Conservation (phyloP, 2,329 filamentous ascomycete species). For the Talaromyces sp. region DNA sequence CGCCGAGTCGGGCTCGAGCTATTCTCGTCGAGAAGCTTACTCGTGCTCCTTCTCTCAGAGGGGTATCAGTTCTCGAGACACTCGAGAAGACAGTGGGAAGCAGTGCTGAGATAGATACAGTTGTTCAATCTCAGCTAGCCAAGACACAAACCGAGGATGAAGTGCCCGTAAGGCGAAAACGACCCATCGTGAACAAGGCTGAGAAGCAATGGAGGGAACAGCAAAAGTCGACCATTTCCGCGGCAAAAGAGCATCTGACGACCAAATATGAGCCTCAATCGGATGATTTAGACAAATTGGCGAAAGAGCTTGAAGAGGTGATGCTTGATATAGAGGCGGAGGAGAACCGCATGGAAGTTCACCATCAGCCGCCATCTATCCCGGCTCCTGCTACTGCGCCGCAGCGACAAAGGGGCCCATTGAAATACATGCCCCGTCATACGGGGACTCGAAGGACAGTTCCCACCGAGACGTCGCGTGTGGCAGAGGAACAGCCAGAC, state of each 20-base stretch:
- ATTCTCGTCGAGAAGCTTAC: conserved; percentile 41
- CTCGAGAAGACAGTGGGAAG: conserved; percentile 14
- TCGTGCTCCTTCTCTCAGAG: conserved; percentile 32
- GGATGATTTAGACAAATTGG: conserved; percentile 42
- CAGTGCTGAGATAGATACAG: conserved; percentile 17
- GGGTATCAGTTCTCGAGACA: conserved; percentile 33
- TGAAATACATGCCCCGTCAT: conserved; percentile 36
- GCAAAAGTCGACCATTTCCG: conserved; percentile 31
- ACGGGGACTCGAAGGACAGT: conserved; percentile 26
- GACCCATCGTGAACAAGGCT: conserved; percentile 41
- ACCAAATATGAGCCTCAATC: conserved; percentile 33
- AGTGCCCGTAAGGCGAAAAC: conserved; percentile 27
- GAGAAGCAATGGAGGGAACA: conserved; percentile 39
- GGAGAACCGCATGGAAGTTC: conserved; percentile 24
- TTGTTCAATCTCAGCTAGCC: conserved; percentile 18
- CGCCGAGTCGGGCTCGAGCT: conserved; percentile 29
- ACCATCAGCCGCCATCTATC: conserved; percentile 15
- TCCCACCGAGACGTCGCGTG: background rate
- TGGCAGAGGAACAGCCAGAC: conserved; percentile 25
- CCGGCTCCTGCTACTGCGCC: conserved; percentile 18
- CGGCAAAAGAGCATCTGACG: conserved; percentile 35
- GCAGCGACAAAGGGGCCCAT: conserved; percentile 26
- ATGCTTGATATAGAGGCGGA: conserved; percentile 41
- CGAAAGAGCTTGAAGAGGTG: conserved; percentile 41
- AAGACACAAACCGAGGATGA: background rate